These are phyloP conservation scores for Xylariales sp. DNA, from an alignment of 2,329 filamentous ascomycete species.

Conservation along the genomic window DNA sequence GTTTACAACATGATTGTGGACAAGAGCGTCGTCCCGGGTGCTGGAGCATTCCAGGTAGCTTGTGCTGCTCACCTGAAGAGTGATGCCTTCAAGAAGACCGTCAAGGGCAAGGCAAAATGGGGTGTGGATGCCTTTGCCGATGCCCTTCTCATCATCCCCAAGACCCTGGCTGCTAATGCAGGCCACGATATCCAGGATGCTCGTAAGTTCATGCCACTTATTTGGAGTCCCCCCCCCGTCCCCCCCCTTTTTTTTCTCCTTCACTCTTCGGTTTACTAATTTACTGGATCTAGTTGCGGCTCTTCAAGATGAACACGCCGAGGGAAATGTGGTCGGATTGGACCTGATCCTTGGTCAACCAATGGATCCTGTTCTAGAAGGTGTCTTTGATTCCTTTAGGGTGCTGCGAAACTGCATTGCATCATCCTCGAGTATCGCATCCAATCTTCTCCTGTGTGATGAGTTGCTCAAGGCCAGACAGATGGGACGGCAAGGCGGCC, in stretches of 20 bases:
- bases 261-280: no score
- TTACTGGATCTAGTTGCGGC: conserved; percentile 71
- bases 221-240: neutral
- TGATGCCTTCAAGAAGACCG: conserved; percentile 79
- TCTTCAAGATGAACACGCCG: conserved; percentile 78
- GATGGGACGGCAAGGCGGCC: conserved; percentile 69
- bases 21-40: conserved; percentile 88
- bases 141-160: conserved; percentile 90
- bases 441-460: conserved; percentile 91
- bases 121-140: conserved; percentile 94
- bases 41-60: conserved; percentile 92
- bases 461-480: conserved; percentile 97
- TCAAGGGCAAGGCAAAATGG: conserved; percentile 98
- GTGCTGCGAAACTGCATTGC: conserved; percentile 91
- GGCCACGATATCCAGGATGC: conserved; percentile 97
- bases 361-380: conserved; percentile 91
- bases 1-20: conserved; percentile 99
- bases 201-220: conserved; percentile 61
- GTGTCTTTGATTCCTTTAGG: conserved; percentile 94
- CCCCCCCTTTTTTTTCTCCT: neutral
- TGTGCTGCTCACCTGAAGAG: conserved; percentile 84
- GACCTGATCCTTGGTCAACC: conserved; percentile 83
- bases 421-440: conserved; percentile 90
- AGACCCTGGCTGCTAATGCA: conserved; percentile 93
- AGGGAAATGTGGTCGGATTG: conserved; percentile 82